These are phyloP conservation scores for Soucietia sequanensis DNA, from an alignment of 805 yeast genomes.

Conservation along the genomic window DNA sequence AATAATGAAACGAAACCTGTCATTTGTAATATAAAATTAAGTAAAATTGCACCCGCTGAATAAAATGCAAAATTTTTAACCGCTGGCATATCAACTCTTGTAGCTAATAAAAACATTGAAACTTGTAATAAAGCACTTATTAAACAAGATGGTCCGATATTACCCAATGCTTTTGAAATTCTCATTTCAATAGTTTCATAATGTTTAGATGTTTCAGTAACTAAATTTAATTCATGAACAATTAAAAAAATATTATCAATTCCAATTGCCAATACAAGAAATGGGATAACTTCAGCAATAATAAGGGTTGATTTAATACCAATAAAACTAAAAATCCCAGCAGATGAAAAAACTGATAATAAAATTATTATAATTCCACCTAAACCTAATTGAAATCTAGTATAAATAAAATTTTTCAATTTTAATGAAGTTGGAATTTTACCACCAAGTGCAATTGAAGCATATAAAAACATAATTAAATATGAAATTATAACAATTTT, in stretches of 20 bases:
- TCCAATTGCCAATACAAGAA: conserved; percentile 90
- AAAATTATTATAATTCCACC: conserved; percentile 83
- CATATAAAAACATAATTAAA: conserved; percentile 82
- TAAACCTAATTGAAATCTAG: conserved; percentile 75
- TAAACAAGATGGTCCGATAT: conserved; percentile 85
- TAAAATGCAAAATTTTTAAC: conserved; percentile 90
- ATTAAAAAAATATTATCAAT: conserved; percentile 89
- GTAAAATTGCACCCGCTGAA: conserved; percentile 79
- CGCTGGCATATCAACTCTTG: conserved; percentile 91
- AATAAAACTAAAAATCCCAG: conserved; percentile 73
- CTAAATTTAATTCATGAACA: conserved; percentile 69
- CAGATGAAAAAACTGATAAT: conserved; percentile 76
- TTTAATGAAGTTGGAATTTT: conserved; percentile 39
- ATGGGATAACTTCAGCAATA: conserved; percentile 96
- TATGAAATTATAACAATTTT: conserved; percentile 72
- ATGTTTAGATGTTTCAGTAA: conserved; percentile 44
- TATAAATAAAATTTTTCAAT: conserved; percentile 37
- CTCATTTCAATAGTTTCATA: conserved; percentile 48
- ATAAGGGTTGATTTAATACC: conserved; percentile 86
- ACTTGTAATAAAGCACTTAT: conserved; percentile 76
- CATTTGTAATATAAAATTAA: conserved; percentile 75
- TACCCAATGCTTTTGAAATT: conserved; percentile 61
- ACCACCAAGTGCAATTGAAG: conserved; percentile 76
- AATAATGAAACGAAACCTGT: conserved; percentile 78
- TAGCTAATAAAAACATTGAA: conserved; percentile 75